Evolutionary conservation across 176 grass and related monocot species (phyloP).

Genomic region (Sorghum bicolor): Sorghum_bicolor_NCBIv3 NC_012879.2:3058001-3058500

Average conservation of each 20-base stretch:
- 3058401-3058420: background rate
- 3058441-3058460: background rate
- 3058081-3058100: no score
- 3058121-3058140: background rate
- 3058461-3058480: background rate
- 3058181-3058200: no score
- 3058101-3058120: no score
- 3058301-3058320: background rate
- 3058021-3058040: no score
- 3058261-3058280: background rate
- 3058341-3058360: background rate
- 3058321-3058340: background rate
- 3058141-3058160: background rate
- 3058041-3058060: no score
- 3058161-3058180: no score
- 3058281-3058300: background rate
- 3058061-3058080: no score
- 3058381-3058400: background rate
- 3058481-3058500: background rate
- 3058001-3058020: no score
- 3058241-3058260: background rate
- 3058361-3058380: background rate
- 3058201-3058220: no score
- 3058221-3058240: no score
- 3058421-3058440: background rate